These are phyloP conservation scores for Xylariales sp. DNA, from an alignment of 2,329 filamentous ascomycete genomes.

Conservation along the genomic window DNA sequence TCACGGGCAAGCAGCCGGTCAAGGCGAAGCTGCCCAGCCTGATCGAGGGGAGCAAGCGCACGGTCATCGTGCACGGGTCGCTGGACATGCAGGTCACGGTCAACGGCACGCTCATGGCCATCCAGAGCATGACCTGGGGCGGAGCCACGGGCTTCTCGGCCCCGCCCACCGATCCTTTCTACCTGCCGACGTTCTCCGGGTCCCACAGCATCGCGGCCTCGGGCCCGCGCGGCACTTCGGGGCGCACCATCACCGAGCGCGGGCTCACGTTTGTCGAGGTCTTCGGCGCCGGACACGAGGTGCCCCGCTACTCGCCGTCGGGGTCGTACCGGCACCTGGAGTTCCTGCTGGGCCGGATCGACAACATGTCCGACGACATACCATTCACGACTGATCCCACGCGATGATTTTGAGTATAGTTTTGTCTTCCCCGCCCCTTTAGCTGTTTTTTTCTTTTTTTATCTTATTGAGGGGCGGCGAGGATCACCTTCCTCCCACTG, in stretches of 20 bases:
- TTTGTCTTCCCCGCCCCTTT: no score
- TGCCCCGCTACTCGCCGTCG: constrained; percentile 59
- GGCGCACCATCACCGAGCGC: constrained; percentile 59
- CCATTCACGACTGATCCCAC: constrained; percentile 4
- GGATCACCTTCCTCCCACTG: no score
- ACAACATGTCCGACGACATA: constrained; percentile 14
- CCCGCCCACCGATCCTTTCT: constrained; percentile 55
- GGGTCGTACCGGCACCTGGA: constrained; percentile 66
- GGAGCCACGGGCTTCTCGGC: constrained; percentile 62
- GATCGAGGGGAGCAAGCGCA: constrained; percentile 65
- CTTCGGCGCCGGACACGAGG: constrained; percentile 58
- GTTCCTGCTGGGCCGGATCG: constrained; percentile 64
- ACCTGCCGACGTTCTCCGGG: constrained; percentile 44
- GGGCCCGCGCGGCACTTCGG: constrained; percentile 58
- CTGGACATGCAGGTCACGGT: constrained; percentile 61
- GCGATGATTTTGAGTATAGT: no score
- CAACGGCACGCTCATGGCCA: constrained; percentile 62
- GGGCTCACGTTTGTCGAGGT: constrained; percentile 66
- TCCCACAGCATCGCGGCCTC: constrained; percentile 41
- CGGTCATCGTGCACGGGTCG: constrained; percentile 65
- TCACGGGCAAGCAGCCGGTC: constrained; percentile 36
- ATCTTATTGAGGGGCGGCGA: no score
- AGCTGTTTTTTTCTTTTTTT: no score
- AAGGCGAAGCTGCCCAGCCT: constrained; percentile 59
- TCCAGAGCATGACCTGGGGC: constrained; percentile 77